Percentiles rank a stretch among this genome's conserved stretches.
Conservation (phyloP, 345 rosid species). For the Linum tenue region DNA sequence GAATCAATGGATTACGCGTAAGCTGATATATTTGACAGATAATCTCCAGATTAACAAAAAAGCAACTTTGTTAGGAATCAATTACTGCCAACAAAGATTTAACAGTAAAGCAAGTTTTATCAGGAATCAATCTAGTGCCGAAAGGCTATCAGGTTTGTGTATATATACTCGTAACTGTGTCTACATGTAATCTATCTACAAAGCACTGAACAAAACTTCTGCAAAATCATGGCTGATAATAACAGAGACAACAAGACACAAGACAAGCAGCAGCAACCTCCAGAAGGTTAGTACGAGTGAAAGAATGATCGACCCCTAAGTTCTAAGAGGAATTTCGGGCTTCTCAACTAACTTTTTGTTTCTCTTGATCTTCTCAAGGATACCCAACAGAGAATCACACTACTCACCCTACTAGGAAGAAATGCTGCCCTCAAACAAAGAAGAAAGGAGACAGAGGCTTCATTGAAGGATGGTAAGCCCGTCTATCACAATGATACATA, state of each 20-base stretch:
- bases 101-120: not conserved
- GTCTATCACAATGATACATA: not conserved
- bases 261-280: not conserved
- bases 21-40: not conserved
- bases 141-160: not conserved
- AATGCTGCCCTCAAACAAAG: conserved; percentile 25
- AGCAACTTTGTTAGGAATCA: not conserved
- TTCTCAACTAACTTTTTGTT: not conserved
- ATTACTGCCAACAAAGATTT: not conserved
- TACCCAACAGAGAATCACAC: conserved; percentile 32
- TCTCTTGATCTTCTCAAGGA: conserved; percentile 19
- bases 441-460: conserved; percentile 50
- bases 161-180: not conserved
- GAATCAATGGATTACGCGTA: too few species aligned
- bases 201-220: not conserved
- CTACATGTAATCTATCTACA: not conserved
- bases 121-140: not conserved
- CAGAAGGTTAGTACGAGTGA: not conserved
- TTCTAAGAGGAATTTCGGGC: not conserved
- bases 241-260: not conserved
- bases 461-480: conserved; percentile 51
- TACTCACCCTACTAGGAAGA: conserved; percentile 22
- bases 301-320: not conserved
- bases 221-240: not conserved
- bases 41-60: too few species aligned